Conservation (phyloP, 2,329 filamentous ascomycete species). For the Penicillium hesseltinei region DNA sequence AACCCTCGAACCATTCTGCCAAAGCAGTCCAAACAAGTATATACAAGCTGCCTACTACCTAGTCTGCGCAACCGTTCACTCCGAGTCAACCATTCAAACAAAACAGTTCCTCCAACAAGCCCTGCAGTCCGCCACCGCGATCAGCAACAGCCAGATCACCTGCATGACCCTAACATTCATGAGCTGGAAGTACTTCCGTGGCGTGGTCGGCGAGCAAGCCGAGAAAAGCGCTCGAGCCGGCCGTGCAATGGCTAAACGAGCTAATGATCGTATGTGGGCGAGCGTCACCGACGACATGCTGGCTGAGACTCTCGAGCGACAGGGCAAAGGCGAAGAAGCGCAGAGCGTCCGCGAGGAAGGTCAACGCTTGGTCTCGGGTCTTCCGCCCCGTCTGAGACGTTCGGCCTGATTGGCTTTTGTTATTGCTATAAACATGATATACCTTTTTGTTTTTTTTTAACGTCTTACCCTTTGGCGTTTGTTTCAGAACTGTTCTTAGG, state of each 20-base stretch:
- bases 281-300: constrained; percentile 79
- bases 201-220: constrained; percentile 76
- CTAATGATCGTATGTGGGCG: constrained; percentile 71
- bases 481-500: constrained; percentile 4
- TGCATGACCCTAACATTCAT: constrained; percentile 82
- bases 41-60: constrained; percentile 76
- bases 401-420: constrained; percentile 4
- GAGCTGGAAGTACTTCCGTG: constrained; percentile 77
- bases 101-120: constrained; percentile 76
- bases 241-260: constrained; percentile 64
- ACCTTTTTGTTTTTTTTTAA: constrained; percentile 4
- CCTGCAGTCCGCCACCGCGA: constrained; percentile 65
- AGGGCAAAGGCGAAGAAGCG: constrained; percentile 61
- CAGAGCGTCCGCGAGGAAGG: constrained; percentile 47
- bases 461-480: neutral
- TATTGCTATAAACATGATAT: constrained; percentile 1
- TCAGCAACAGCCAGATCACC: constrained; percentile 75
- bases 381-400: constrained; percentile 40
- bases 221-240: constrained; percentile 73
- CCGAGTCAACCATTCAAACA: constrained; percentile 69
- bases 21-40: constrained; percentile 68
- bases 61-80: constrained; percentile 65
- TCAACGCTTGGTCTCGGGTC: constrained; percentile 37
- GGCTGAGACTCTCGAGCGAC: constrained; percentile 69
- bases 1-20: constrained; percentile 65